A percentile compares a stretch with the other conserved stretches of the same genome.
These are phyloP conservation scores for Pseudomonodictys pantanalensis DNA, from an alignment of 495 filamentous ascomycete genomes.

Conservation along the genomic window DNA sequence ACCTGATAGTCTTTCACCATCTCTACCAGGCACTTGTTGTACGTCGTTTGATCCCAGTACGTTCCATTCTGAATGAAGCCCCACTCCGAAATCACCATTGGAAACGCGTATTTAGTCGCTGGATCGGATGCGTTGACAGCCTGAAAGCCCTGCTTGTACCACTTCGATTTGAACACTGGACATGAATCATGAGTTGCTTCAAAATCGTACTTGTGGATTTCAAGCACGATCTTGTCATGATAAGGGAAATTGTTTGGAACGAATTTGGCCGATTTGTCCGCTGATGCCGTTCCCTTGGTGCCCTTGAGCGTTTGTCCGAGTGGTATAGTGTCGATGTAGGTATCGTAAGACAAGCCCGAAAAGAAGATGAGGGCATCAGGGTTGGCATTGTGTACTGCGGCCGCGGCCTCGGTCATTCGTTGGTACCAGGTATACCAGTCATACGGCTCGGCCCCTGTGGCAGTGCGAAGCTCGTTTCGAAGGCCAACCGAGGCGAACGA, in stretches of 20 bases:
- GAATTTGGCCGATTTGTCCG: constrained; percentile 8
- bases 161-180: constrained; percentile 42
- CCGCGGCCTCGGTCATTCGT: constrained; percentile 16
- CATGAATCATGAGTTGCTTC: constrained; percentile 20
- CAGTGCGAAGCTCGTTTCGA: constrained; percentile 18
- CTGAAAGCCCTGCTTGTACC: constrained; percentile 42
- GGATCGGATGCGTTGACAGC: constrained; percentile 38
- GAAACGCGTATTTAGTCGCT: constrained; percentile 46
- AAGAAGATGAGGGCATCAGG: constrained; percentile 22
- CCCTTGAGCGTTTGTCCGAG: constrained; percentile 16
- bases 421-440: constrained; percentile 24
- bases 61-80: constrained; percentile 46
- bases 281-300: constrained; percentile 5
- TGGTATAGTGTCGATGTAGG: constrained; percentile 20
- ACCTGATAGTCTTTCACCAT: constrained; percentile 49
- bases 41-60: constrained; percentile 40
- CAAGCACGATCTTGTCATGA: constrained; percentile 50
- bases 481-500: constrained; percentile 13
- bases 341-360: constrained; percentile 16
- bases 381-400: constrained; percentile 13
- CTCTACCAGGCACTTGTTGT: constrained; percentile 45
- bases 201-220: constrained; percentile 50
- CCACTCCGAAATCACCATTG: constrained; percentile 51
- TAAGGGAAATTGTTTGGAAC: constrained; percentile 6
- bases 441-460: constrained; percentile 3